A percentile compares a stretch with the other conserved stretches of the same genome.
Evolutionary conservation across 2,329 filamentous ascomycete species (phyloP).

Genomic region (Didymella pomorum): DNA sequence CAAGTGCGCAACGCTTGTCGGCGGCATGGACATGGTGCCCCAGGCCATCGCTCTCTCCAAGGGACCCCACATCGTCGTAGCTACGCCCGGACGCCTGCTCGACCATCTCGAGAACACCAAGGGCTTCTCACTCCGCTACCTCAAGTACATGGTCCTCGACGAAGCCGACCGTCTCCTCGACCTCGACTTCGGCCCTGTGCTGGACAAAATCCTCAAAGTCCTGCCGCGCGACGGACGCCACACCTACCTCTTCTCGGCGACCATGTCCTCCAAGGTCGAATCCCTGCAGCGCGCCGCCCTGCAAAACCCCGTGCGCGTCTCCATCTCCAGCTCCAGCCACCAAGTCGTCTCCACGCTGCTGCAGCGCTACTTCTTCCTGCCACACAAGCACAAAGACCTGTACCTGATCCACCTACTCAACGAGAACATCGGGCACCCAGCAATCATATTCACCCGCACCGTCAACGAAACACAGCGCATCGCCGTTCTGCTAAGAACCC

Average conservation of each 20-base stretch:
- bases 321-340: slow-evolving; percentile 82
- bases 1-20: slow-evolving; percentile 84
- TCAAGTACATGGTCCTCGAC: slow-evolving; percentile 94
- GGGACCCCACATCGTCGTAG: slow-evolving; percentile 92
- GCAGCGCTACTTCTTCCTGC: slow-evolving; percentile 84
- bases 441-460: slow-evolving; percentile 90
- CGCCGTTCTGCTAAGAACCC: slow-evolving; percentile 79
- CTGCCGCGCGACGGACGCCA: slow-evolving; percentile 68
- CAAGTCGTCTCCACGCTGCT: slow-evolving; percentile 90
- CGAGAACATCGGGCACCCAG: slow-evolving; percentile 84
- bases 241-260: slow-evolving; percentile 88
- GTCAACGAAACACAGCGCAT: slow-evolving; percentile 90
- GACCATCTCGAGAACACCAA: slow-evolving; percentile 98
- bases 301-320: slow-evolving; percentile 82
- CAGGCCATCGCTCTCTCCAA: slow-evolving; percentile 93
- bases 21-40: slow-evolving; percentile 94
- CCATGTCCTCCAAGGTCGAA: slow-evolving; percentile 93
- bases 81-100: slow-evolving; percentile 87
- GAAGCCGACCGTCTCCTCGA: slow-evolving; percentile 93
- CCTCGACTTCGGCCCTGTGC: slow-evolving; percentile 89
- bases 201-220: slow-evolving; percentile 93
- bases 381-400: slow-evolving; percentile 81
- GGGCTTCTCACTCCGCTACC: slow-evolving; percentile 81
- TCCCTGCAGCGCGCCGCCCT: slow-evolving; percentile 89
- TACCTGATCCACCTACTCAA: slow-evolving; percentile 88